Base-by-base conservation (phyloP, 805 yeast species). In the Yamadazyma paraphyllophila region DNA sequence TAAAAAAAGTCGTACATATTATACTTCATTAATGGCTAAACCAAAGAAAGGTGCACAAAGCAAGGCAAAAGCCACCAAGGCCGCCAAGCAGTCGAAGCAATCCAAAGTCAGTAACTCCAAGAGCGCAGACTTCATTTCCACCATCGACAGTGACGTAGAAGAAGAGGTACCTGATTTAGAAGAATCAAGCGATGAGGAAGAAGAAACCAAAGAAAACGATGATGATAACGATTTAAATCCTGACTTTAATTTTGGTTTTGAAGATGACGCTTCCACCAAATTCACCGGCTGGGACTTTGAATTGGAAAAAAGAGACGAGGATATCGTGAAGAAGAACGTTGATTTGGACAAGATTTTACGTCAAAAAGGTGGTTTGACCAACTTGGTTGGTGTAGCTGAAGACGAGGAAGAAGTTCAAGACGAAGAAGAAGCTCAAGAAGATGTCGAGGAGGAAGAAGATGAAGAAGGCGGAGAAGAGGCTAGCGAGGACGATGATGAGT, bases 261-360 rank as follows among this genome's bases (percentile, higher is more conserved):
- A 80, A 7, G 79, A 74, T 24, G 83, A 74, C 13, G 58, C 69
- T 9, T 51, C 73, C 3, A 68, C 68, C 2, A 45, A 43, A 7
- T 81, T 83, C 43, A 81, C 78, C 46, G 96, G 96, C 4, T 90
- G 97, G 97, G 89, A 89, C 55, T 88, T 90, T 59, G 78, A 75
- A 34, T 80, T 79, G 44, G 80, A 77, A 32, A 56, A 50, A 14
- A 47, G 53, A n/a, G 59, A 58, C 24, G 58, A 57, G 5, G 59
- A 47, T n/a, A 20, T 17, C 9, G 36, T 33, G 14, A 48, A 36
- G 36, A 61, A 60, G 30, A 52, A 83, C 49, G 96, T 89, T 7
- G 96, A 92, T 70, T 74, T 92, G 50, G 97, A 92, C 57, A 82
- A 82, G 11, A 92, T 92, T 44, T 86, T 92, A 55, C 82, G 84